These are phyloP conservation scores for Trichoderma arundinaceum DNA, from an alignment of 2,329 filamentous ascomycete species.

Conservation along the genomic window DNA sequence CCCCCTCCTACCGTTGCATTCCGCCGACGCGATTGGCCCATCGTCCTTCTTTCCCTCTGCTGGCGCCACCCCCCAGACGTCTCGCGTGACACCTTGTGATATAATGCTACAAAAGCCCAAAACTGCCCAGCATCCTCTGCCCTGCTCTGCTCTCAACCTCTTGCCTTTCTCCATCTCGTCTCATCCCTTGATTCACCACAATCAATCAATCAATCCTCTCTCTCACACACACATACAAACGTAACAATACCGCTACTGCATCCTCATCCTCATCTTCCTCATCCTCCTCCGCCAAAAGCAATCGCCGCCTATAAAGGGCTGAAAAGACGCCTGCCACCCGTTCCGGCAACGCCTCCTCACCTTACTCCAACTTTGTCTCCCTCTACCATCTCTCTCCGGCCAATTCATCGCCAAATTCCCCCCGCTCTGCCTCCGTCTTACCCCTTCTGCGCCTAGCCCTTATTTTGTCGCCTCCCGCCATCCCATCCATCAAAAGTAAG, in stretches of 20 bases:
- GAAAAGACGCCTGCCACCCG: slow-evolving; percentile 6
- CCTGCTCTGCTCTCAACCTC: neutral
- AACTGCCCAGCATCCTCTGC: slow-evolving; percentile 16
- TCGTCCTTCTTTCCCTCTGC: slow-evolving; percentile 12
- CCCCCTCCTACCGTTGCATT: slow-evolving; percentile 2
- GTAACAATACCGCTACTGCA: neutral
- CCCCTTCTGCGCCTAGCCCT: slow-evolving; percentile 18
- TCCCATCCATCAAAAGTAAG: slow-evolving; percentile 33
- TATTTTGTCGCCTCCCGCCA: slow-evolving; percentile 26
- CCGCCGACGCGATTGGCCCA: slow-evolving; percentile 23
- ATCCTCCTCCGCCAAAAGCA: neutral
- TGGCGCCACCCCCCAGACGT: slow-evolving; percentile 33
- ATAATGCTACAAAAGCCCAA: slow-evolving; percentile 31
- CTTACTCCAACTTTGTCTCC: slow-evolving; percentile 28
- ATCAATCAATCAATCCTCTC: neutral
- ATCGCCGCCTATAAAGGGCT: neutral
- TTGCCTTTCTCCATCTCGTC: neutral
- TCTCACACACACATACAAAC: neutral
- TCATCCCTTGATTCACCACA: neutral
- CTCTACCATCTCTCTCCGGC: slow-evolving; percentile 12
- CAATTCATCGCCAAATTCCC: slow-evolving; percentile 16
- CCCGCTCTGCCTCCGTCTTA: slow-evolving; percentile 25
- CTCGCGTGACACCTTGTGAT: slow-evolving; percentile 37
- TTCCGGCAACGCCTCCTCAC: slow-evolving; percentile 29
- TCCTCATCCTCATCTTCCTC: slow-evolving; percentile 2